Base-by-base conservation (phyloP, 2,329 filamentous ascomycete species). In the Orbilia javanica region DNA sequence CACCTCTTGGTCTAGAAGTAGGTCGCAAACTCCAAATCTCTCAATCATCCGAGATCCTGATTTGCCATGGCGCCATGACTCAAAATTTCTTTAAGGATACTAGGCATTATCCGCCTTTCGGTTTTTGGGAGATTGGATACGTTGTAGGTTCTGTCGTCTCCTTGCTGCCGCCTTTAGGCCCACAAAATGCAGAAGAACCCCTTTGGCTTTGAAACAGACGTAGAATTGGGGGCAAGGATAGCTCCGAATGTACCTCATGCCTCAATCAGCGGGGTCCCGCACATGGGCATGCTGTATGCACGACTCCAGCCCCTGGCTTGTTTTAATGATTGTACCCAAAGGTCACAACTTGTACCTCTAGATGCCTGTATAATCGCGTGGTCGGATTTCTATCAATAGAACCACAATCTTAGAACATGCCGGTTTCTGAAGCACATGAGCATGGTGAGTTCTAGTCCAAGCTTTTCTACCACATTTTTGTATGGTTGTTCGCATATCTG, bases 371-470 rank as follows among this genome's bases (percentile, higher is more conserved):
- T n/a, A 60, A 20, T 60, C 55, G 55, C 34, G n/a, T 18, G n/a
- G 31, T 60, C 55, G 55, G 31, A 60, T 60, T 22, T 39, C 55
- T 60, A 60, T 60, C 55, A 39, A 60, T 60, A 60, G 55, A 42
- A 42, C 27, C 20, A 11, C 34, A 11, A 11, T 42, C 15, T 25
- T 15, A 34, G 20, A 22, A 31, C n/a, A 13, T 5, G 8, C 18
- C 25, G 27, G 4, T 20, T 31, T 18, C 27, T 53, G 2, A 15
- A 18, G 27, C 50, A 31, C 27, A 27, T 53, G 50, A 15, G 29
- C n/a, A 57, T 20, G 7, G 0, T 57, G 11, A 31, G 34, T 6
- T 36, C 34, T 13, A 13, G 36, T 39, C 11, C 36, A 39, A 39
- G 36, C 36, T 39, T 39, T 39, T 5, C 36, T 13, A 15, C 7